Evolutionary conservation across 495 filamentous ascomycete genomes (phyloP).

Genomic region (Aspergillus incahuasiensis): DNA sequence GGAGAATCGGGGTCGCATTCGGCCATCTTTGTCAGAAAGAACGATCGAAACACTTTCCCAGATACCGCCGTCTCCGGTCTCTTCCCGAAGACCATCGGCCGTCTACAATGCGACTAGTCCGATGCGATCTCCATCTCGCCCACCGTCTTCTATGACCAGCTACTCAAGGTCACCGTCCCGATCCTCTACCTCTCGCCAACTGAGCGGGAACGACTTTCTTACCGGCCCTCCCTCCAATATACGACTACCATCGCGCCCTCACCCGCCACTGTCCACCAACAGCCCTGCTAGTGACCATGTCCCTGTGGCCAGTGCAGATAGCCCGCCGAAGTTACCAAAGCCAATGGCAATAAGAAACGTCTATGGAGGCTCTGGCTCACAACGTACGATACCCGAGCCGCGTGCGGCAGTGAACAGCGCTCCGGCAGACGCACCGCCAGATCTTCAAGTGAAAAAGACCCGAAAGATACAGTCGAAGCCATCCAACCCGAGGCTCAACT

Average conservation of each 20-base stretch:
- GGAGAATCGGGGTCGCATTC: slow-evolving; percentile 31
- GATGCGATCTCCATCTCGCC: slow-evolving; percentile 50
- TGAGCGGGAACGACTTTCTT: slow-evolving; percentile 25
- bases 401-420: slow-evolving; percentile 52
- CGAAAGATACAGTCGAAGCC: slow-evolving; percentile 30
- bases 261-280: slow-evolving; percentile 18
- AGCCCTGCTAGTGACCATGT: slow-evolving; percentile 14
- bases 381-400: slow-evolving; percentile 45
- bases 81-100: slow-evolving; percentile 51
- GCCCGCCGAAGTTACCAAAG: slow-evolving; percentile 24
- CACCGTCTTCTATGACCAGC: slow-evolving; percentile 49
- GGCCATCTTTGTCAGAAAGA: slow-evolving; percentile 61
- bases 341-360: slow-evolving; percentile 26
- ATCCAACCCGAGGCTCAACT: slow-evolving; percentile 26
- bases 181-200: slow-evolving; percentile 32
- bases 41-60: slow-evolving; percentile 63
- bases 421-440: slow-evolving; percentile 49
- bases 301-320: slow-evolving; percentile 16
- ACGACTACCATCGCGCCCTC: slow-evolving; percentile 31
- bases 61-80: slow-evolving; percentile 59
- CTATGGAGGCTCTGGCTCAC: slow-evolving; percentile 46
- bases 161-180: slow-evolving; percentile 48
- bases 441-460: slow-evolving; percentile 47
- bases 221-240: slow-evolving; percentile 27
- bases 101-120: slow-evolving; percentile 58